These are phyloP conservation scores for Aschersonia sp. DNA, from an alignment of 2,329 filamentous ascomycete species.

Conservation along the genomic window DNA sequence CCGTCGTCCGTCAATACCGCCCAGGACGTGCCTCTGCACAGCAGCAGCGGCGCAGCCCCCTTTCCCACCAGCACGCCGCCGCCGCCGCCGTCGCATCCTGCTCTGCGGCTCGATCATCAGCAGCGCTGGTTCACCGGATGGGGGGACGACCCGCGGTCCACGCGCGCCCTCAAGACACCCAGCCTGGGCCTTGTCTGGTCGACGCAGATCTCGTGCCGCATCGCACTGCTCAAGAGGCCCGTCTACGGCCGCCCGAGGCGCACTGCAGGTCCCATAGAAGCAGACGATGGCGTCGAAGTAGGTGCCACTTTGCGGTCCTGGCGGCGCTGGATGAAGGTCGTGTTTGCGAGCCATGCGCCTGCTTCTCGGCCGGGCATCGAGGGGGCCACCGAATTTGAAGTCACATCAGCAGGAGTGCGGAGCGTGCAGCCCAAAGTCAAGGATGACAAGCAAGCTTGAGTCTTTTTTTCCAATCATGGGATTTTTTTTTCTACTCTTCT, in stretches of 20 bases:
- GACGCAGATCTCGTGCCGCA: conserved; percentile 70
- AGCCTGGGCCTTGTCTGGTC: conserved; percentile 82
- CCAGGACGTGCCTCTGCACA: not conserved
- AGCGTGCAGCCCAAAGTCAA: conserved; percentile 9
- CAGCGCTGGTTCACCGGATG: conserved; percentile 93
- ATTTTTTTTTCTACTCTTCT: not conserved
- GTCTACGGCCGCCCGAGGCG: conserved; percentile 26
- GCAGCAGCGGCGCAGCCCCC: conserved; percentile 8
- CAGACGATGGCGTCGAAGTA: conserved; percentile 25
- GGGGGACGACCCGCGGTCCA: conserved; percentile 51
- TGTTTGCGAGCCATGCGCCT: conserved; percentile 67
- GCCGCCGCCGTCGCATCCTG: conserved; percentile 22
- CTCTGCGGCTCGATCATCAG: conserved; percentile 71
- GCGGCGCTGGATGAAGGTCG: conserved; percentile 72
- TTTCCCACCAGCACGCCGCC: conserved; percentile 20
- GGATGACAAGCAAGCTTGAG: not conserved
- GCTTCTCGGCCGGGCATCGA: conserved; percentile 32
- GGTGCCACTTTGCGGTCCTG: conserved; percentile 40
- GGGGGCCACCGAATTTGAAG: conserved; percentile 56
- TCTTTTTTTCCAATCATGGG: not conserved
- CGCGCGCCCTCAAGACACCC: conserved; percentile 57
- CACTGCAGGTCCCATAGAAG: conserved; percentile 18
- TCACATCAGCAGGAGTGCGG: conserved; percentile 50
- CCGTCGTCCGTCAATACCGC: conserved; percentile 8
- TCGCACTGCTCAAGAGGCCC: conserved; percentile 65